Base-by-base conservation (phyloP, 345 rosid species). In the Populus euphratica region DNA sequence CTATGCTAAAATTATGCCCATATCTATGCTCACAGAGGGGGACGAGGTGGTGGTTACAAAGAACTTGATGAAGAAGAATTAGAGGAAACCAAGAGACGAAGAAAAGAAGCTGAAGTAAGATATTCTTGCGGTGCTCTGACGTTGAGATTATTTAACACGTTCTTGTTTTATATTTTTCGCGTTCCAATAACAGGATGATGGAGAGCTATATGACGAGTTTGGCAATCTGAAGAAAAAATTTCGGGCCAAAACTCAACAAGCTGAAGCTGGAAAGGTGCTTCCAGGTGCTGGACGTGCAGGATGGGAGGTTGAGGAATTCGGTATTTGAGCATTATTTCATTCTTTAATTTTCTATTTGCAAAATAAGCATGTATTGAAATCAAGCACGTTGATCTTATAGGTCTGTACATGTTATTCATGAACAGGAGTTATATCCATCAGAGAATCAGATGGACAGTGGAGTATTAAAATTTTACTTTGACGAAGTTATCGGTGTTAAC, bases 11-110 rank as follows among this genome's bases (percentile, higher is more conserved):
- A 8, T 17, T 33, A n/a, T 74, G 59, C 69, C 49, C 67, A 50
- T 76, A 41, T 72, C 17, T 63, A 64, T 69, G 43, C 64, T 41
- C 83, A 68, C 79, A 96, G 99, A 85, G 99, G 99, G 83, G 99
- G 99, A 75, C 94, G 98, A 68, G 99, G 84, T 79, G 99, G 98
- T 81, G 99, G 99, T 73, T 96, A 96, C 84, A 96, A 96, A 79
- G 99, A 96, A 86, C 90, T 94, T 74, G 99, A 96, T 83, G 98
- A 96, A 89, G 97, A 96, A 86, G 99, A 96, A 79, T 62, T 96
- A 73, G 99, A 96, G 85, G 99, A 96, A 90, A 96, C 98, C 8
- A 94, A 81, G 83, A 83, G 99, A 41, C 92, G 98, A 16, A 87
- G 98, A 61, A 91, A 88, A 75, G 99, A 94, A 82, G 97, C 93